phyloP scores from a whole-genome alignment of 2,329 filamentous ascomycete genomes.

The Ceratocystis destructans region DNA sequence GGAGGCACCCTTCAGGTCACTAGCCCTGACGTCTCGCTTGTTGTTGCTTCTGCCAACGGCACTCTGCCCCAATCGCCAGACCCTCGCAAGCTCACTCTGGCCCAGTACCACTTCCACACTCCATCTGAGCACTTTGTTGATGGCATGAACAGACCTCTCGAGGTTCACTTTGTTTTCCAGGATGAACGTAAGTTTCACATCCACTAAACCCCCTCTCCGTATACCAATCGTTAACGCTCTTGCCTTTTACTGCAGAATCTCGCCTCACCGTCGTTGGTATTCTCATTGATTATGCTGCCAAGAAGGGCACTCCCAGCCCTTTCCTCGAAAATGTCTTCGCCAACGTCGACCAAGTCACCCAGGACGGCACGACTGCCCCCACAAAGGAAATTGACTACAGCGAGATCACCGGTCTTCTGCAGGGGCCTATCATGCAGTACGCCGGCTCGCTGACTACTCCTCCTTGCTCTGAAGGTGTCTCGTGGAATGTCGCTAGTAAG shows the following conservation, averaged over 20 bases:
- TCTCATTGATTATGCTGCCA: constrained; percentile 26
- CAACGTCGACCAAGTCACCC: constrained; percentile 23
- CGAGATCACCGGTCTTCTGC: constrained; percentile 28
- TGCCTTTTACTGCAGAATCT: background rate
- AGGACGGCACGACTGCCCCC: constrained; percentile 26
- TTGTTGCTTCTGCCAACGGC: background rate
- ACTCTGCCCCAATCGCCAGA: constrained; percentile 25
- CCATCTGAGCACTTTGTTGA: constrained; percentile 44
- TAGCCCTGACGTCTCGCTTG: background rate
- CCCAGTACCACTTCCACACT: constrained; percentile 48
- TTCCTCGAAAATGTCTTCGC: constrained; percentile 29
- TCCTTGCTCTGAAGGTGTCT: constrained; percentile 44
- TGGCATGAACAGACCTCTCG: constrained; percentile 29
- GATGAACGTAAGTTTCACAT: constrained; percentile 19
- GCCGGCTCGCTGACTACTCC: constrained; percentile 48
- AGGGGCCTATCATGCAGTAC: constrained; percentile 29
- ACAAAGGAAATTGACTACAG: constrained; percentile 32
- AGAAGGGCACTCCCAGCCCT: constrained; percentile 10
- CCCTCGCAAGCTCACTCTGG: constrained; percentile 31
- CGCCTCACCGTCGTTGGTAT: constrained; percentile 29
- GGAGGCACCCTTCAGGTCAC: constrained; percentile 38
- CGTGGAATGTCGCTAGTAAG: constrained; percentile 38
- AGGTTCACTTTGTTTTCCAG: constrained; percentile 32
- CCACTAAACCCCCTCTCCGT: background rate
- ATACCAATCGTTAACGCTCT: background rate